Conservation (phyloP, 495 filamentous ascomycete species). For the Penicillium tannophilum region DNA sequence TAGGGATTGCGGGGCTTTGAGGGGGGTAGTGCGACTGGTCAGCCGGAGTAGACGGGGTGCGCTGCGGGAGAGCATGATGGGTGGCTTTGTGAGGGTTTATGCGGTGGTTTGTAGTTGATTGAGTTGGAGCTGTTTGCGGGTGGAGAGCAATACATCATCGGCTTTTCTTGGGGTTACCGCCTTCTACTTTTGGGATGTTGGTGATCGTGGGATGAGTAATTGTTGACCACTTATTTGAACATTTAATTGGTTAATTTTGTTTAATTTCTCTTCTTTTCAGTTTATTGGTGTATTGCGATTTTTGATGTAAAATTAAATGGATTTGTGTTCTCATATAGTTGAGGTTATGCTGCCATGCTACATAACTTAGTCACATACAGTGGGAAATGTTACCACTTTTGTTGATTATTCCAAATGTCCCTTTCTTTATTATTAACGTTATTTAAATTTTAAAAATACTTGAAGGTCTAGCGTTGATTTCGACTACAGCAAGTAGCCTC, state of each 20-base stretch:
- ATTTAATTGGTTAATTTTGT: neutral
- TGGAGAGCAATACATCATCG: slow-evolving; percentile 2
- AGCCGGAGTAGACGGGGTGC: neutral
- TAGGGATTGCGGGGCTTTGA: neutral
- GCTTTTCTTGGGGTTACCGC: neutral
- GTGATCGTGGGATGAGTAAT: neutral
- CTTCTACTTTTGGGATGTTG: neutral
- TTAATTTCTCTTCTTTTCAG: too few relatives aligned
- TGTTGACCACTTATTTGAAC: neutral
- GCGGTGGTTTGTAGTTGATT: neutral
- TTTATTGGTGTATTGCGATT: too few relatives aligned
- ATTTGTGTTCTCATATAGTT: too few relatives aligned
- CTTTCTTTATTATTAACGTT: too few relatives aligned
- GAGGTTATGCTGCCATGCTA: too few relatives aligned
- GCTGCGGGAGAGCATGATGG: neutral
- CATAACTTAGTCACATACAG: too few relatives aligned
- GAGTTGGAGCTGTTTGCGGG: neutral
- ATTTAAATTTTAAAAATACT: too few relatives aligned
- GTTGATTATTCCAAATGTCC: too few relatives aligned
- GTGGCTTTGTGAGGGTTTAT: neutral
- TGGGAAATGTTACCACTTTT: too few relatives aligned
- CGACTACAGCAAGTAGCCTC: too few relatives aligned
- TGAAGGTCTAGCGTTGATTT: too few relatives aligned
- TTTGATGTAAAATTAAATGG: too few relatives aligned
- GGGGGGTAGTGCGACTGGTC: neutral